phyloP scores from a whole-genome alignment of 331 rosid genomes.

The Spiraea crenata region DNA sequence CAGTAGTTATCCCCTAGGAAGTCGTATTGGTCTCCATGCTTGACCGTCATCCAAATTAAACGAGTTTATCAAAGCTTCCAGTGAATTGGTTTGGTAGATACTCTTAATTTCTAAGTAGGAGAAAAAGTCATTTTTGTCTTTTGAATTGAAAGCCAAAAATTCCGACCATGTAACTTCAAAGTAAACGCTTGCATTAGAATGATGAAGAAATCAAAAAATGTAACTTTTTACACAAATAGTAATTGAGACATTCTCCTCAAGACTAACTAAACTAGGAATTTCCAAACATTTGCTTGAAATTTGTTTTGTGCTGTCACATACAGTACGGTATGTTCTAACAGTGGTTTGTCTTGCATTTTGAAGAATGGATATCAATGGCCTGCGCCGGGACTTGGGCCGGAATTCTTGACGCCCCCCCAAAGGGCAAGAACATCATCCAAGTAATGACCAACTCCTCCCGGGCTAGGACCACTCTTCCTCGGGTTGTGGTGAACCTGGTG shows the following conservation, averaged over 20 bases:
- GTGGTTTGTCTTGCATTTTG: neutral
- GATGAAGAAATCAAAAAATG: constrained; percentile 18
- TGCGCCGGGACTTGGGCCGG: constrained; percentile 32
- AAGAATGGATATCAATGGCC: constrained; percentile 20
- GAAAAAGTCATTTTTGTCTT: too few species aligned
- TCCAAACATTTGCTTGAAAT: constrained; percentile 2
- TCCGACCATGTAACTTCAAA: neutral
- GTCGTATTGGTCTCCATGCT: neutral
- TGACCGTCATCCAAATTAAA: neutral
- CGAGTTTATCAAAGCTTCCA: too few species aligned
- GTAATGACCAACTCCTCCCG: constrained; percentile 5
- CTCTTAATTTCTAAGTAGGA: too few species aligned
- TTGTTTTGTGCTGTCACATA: neutral
- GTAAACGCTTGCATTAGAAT: neutral
- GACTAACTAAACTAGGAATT: neutral
- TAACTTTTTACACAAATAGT: neutral
- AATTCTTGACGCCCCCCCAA: constrained; percentile 31
- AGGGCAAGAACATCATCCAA: constrained; percentile 26
- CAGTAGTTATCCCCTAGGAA: neutral
- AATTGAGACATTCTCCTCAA: neutral
- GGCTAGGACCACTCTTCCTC: constrained; percentile 18
- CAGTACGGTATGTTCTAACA: neutral
- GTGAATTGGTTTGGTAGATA: neutral
- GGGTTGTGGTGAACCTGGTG: constrained; percentile 14
- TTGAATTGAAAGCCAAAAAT: neutral